Percentiles rank a stretch among this genome's conserved stretches.
phyloP scores from a whole-genome alignment of 805 yeast genomes.

The Candida palmyrensis region DNA sequence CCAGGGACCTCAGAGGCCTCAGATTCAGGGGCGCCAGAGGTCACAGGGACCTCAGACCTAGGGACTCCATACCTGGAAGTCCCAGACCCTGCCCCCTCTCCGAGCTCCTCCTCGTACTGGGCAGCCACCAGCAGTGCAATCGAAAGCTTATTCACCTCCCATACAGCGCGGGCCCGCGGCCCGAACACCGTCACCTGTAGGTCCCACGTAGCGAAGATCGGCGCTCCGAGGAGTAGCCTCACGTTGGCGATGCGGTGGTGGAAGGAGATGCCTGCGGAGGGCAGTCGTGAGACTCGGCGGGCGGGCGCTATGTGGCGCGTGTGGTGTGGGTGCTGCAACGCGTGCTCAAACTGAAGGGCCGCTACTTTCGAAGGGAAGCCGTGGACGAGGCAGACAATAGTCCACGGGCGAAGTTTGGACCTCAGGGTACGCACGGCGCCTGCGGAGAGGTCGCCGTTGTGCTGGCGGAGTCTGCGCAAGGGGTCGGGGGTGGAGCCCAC shows the following conservation, averaged over 20 bases:
- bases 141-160: no score
- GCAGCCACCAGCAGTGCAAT: no score
- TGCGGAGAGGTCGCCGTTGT: constrained; percentile 58
- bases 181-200: no score
- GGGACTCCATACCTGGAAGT: no score
- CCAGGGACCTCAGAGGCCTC: no score
- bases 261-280: constrained; percentile 35
- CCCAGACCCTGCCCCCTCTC: no score
- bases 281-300: constrained; percentile 33
- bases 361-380: constrained; percentile 68
- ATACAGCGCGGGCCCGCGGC: no score
- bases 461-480: constrained; percentile 60
- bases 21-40: no score
- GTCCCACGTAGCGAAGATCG: no score
- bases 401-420: constrained; percentile 68
- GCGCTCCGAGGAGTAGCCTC: constrained; percentile 37
- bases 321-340: constrained; percentile 70
- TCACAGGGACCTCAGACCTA: no score
- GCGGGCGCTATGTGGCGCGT: constrained; percentile 52
- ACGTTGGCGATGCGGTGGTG: constrained; percentile 46
- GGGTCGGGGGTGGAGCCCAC: constrained; percentile 86
- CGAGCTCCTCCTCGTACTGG: no score
- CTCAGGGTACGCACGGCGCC: constrained; percentile 69
- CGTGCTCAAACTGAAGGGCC: constrained; percentile 79
- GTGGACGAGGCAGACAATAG: constrained; percentile 53